phyloP scores from a whole-genome alignment of 148 eudicot genomes.

The Polygonum aviculare region DNA sequence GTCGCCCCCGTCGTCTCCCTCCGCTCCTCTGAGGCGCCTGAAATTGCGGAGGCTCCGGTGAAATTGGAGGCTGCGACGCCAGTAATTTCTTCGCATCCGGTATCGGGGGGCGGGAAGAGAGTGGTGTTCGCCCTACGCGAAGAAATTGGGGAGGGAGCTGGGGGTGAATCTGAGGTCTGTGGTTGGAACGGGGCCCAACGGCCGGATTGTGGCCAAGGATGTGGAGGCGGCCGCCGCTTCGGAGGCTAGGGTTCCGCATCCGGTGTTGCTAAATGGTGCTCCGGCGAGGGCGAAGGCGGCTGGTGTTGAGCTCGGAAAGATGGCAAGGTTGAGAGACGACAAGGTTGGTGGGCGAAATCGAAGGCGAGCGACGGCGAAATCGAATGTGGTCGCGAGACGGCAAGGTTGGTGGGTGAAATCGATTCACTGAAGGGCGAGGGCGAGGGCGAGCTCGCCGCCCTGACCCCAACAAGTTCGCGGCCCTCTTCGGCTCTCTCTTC shows the following conservation, averaged over 20 bases:
- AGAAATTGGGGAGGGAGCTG: slow-evolving; percentile 84
- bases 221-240: slow-evolving; percentile 60
- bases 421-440: too few relatives aligned
- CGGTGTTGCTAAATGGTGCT: slow-evolving; percentile 9
- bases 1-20: too few relatives aligned
- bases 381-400: too few relatives aligned
- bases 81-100: slow-evolving; percentile 48
- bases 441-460: too few relatives aligned
- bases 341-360: too few relatives aligned
- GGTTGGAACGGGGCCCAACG: slow-evolving; percentile 81
- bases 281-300: slow-evolving; percentile 5
- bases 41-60: slow-evolving; percentile 6
- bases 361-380: too few relatives aligned
- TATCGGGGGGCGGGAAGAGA: slow-evolving; percentile 87
- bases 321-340: too few relatives aligned
- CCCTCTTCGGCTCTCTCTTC: too few relatives aligned
- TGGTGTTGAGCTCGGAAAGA: slow-evolving; percentile 55
- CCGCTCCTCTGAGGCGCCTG: slow-evolving; percentile 13
- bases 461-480: too few relatives aligned
- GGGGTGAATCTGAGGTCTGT: slow-evolving; percentile 70
- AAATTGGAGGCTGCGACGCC: slow-evolving; percentile 12
- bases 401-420: too few relatives aligned
- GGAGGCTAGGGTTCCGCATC: slow-evolving; percentile 10
- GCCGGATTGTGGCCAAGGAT: slow-evolving; percentile 98
- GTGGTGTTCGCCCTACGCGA: slow-evolving; percentile 91